Conservation (phyloP, 495 filamentous ascomycete genomes). For the Penicillium alfredii region DNA sequence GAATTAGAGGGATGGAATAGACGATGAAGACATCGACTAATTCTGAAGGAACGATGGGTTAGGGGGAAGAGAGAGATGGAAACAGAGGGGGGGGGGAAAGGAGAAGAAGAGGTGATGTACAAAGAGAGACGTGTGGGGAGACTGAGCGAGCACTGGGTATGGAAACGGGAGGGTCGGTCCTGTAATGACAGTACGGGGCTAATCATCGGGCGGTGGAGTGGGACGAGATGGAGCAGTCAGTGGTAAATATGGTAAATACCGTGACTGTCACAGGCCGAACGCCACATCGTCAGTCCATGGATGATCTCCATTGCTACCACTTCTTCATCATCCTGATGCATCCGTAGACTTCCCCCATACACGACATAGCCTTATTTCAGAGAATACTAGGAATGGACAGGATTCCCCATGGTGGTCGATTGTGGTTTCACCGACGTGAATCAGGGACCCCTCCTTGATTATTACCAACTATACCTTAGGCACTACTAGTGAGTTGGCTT, state of each 20-base stretch:
- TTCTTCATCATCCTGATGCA: slow-evolving; percentile 15
- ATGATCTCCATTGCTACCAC: slow-evolving; percentile 25
- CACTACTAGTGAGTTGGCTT: slow-evolving; percentile 3
- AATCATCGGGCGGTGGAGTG: no score
- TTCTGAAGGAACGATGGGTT: slow-evolving; percentile 35
- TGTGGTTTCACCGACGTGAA: not conserved
- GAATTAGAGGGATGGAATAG: slow-evolving; percentile 23
- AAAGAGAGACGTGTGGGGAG: slow-evolving; percentile 17
- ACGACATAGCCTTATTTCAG: no score
- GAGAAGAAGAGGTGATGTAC: slow-evolving; percentile 30
- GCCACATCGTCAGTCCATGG: slow-evolving; percentile 19
- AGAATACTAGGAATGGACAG: no score
- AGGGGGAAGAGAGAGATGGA: slow-evolving; percentile 23
- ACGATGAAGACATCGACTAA: slow-evolving; percentile 27
- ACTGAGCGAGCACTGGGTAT: not conserved
- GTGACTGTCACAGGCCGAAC: not conserved
- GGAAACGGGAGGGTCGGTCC: not conserved
- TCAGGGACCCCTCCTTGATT: slow-evolving; percentile 3
- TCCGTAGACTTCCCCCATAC: slow-evolving; percentile 2
- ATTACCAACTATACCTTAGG: no score
- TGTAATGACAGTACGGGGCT: no score
- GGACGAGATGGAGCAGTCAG: no score
- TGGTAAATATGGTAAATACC: slow-evolving; percentile 7
- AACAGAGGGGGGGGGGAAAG: slow-evolving; percentile 17
- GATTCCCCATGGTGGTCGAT: no score